Base-by-base conservation (phyloP, 2,329 filamentous ascomycete species). In the Penicillium sp. region DNA sequence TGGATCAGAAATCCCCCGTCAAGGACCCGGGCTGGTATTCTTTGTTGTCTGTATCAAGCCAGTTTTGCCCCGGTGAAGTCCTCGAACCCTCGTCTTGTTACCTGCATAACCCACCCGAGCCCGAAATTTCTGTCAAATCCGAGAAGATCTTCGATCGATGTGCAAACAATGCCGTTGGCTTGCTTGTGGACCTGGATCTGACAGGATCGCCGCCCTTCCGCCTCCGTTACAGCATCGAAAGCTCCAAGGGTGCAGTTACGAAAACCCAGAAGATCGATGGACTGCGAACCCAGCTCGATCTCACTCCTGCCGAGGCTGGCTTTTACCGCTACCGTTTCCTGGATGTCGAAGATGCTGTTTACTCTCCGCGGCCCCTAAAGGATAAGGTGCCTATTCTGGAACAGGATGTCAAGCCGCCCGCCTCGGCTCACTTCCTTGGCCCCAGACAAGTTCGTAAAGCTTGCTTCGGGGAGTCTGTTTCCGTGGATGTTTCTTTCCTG, bases 101-200 rank as follows among this genome's bases (percentile, higher is more conserved):
- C 52, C 77, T 99, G 48, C 80, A 95, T 59, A 99, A 97, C 60
- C 94, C 94, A 5, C 86, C 94, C 0, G 87, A 96, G 72, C 94
- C 94, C 9, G 84, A 87, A 49, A 71, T 99, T 51, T 79, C 83
- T 4, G 77, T 99, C 44, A 81, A 81, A 28, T 80, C 85, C 6
- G 88, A 95, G 62, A 87, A 91, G 56, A 91, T 99, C 39, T 88
- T 90, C 46, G 94, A 99, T 71, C 95, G 95, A 68, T 99, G 94
- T 69, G 92, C 92, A 31, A 91, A 92, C 43, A 96, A 91, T 65
- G 90, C 94, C 0, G 89, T 99, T 55, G 94, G 94, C 36, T 81
- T 99, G 48, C 83, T 88, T 10, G 89, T 99, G 38, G 88, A 94
- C 64, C 76, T 99, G 44, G 91, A 97, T 67, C 79, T 99, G 35